Base-by-base conservation (phyloP, 306 rosid species). In the Vicia sativa region DNA sequence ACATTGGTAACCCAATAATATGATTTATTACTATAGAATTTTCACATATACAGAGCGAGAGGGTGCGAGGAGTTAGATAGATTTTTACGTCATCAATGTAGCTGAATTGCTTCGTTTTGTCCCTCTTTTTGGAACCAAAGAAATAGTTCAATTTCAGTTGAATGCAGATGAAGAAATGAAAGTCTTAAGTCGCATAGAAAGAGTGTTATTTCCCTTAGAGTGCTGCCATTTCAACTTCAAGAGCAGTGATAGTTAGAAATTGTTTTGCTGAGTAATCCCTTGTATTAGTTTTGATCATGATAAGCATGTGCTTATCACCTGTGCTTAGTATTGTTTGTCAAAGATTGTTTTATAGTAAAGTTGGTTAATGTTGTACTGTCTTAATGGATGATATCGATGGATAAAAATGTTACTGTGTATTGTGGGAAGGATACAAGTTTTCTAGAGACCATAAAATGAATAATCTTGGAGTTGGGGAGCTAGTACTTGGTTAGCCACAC, bases 1-100 rank as follows among this genome's bases (percentile, higher is more conserved):
- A 46, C 80, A 77, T 68, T 64, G 66, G 80, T 65, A 71, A 65
- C 82, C 79, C 60, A 85, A 79, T 85, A 89, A 86, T 80, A 46
- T 74, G 80, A 77, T 83, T 85, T 70, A 59, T 76, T 81, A 45
- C 75, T 65, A 85, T 79, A 80, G 78, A 75, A 21, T 39, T 65
- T 78, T 26, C 68, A 49, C 62, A 80, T 69, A 76, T 70, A 70
- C 79, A 62, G 29, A 57, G 21, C 13, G 81, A 52, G 45, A 37
- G 34, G 11, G 55, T 7, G 11, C 58, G 65, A 78, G 81, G 42
- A 31, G 43, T 19, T 18, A 10, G 2, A 29, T 21, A 23, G n/a
- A 83, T 81, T 78, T 82, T 64, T 46, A 72, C 68, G 82, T 69
- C 66, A 21, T 71, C 69, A 67, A 12, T 84, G 91, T 68, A 45